Conservation (phyloP, 495 filamentous ascomycete genomes). For the Chlorociboria aeruginascens region DNA sequence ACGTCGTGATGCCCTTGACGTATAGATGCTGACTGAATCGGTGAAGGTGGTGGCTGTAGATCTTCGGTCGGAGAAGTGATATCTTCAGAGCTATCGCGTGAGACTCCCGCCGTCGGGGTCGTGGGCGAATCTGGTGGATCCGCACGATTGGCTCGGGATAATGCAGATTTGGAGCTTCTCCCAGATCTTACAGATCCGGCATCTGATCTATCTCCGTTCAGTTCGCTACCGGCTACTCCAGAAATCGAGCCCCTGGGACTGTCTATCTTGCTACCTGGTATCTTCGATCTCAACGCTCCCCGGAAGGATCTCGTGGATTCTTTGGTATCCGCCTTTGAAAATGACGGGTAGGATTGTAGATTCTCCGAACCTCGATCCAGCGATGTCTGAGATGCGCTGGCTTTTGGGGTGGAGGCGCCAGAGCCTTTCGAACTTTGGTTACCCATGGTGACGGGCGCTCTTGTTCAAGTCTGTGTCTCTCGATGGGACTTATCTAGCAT, state of each 20-base stretch:
- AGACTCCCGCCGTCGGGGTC: constrained; percentile 5
- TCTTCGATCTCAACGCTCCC: constrained; percentile 49
- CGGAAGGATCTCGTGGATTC: constrained; percentile 85
- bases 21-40: constrained; percentile 67
- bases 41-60: constrained; percentile 74
- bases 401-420: constrained; percentile 20
- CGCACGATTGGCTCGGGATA: constrained; percentile 22
- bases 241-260: constrained; percentile 69
- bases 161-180: constrained; percentile 38
- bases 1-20: constrained; percentile 69
- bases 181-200: constrained; percentile 59
- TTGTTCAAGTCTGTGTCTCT: too few species aligned
- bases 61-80: constrained; percentile 18
- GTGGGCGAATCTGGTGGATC: constrained; percentile 8
- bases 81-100: constrained; percentile 6
- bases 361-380: constrained; percentile 8
- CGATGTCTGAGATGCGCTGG: constrained; percentile 23
- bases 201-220: constrained; percentile 53
- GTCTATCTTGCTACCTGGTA: constrained; percentile 49
- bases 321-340: constrained; percentile 88
- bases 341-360: constrained; percentile 76
- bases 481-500: too few species aligned
- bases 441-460: constrained; percentile 48
- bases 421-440: constrained; percentile 73
- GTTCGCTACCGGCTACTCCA: constrained; percentile 47